phyloP scores from a whole-genome alignment of 768 basidiomycete genomes.

The Ramaria rubella region DNA sequence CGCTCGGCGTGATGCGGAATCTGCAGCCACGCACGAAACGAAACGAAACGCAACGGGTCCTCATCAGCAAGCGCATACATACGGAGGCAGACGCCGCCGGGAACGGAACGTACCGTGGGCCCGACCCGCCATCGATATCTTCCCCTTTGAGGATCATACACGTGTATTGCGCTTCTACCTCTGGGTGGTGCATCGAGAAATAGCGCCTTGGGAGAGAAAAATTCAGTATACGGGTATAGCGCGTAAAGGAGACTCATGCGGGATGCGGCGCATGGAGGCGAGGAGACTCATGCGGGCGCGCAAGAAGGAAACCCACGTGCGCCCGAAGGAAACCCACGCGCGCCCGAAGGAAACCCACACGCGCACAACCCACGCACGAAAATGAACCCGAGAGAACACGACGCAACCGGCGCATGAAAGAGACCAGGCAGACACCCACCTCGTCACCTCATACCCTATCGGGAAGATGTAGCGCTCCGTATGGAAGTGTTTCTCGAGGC shows the following conservation, averaged over 20 bases:
- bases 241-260: too few relatives aligned
- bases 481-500: conserved; percentile 79
- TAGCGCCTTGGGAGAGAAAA: conserved; percentile 54
- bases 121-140: conserved; percentile 35
- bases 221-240: too few relatives aligned
- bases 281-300: too few relatives aligned
- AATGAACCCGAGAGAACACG: too few relatives aligned
- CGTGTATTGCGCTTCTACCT: conserved; percentile 62
- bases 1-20: conserved; percentile 75
- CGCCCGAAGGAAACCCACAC: too few relatives aligned
- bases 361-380: too few relatives aligned
- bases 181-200: conserved; percentile 66
- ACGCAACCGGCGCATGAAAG: too few relatives aligned
- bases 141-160: conserved; percentile 83
- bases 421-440: conserved; percentile 48
- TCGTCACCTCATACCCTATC: conserved; percentile 76
- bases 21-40: conserved; percentile 37
- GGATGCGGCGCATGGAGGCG: too few relatives aligned
- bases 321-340: too few relatives aligned
- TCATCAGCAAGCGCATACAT: too few relatives aligned
- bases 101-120: conserved; percentile 38
- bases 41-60: neutral
- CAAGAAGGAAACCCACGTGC: too few relatives aligned
- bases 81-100: too few relatives aligned
- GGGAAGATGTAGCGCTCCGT: conserved; percentile 88